Evolutionary conservation across 345 rosid species (phyloP), one percentile per base, ranked within the genome.

Genomic region (Linum trigynum): DNA sequence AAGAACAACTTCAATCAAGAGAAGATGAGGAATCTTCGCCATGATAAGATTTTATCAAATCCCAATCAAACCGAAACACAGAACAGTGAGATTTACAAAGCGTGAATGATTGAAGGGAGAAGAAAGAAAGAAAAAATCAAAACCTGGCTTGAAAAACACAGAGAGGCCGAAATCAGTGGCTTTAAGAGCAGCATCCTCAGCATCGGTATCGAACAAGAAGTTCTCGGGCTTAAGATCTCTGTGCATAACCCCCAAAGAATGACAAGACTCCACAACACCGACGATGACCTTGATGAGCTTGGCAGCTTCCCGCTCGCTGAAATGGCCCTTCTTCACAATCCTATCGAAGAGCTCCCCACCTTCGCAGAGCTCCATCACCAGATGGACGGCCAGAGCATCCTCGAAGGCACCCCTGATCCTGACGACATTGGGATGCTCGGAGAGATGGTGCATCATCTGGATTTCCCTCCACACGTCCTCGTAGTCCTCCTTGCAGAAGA

Each of bases 361-460:
- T 64, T 82, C 86, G 9, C 95, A 87, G 5, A 88, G 77, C 80
- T 88, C 95, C 95, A 88, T 88, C n/a, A 88, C 90, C 57, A 88
- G 63, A 50, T 88, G 96, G 37, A 88, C 90, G 55, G 66, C 75
- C 6, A 35, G 38, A 4, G 67, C 37, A n/a, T 77, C 86, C 76
- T 82, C 96, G 41, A 80, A 88, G 1, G 92, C 76, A 0, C 76
- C 80, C 16, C 75, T 71, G 64, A 89, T 86, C 32, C 86, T 76
- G 57, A 89, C 92, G 68, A 89, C 87, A 75, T 82, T 65, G 2
- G 80, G 80, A 51, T 76, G 81, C 78, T 83, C 96, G 0, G 92
- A 84, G 36, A 89, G 68, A 45, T 89, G 96, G 77, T 89, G 96
- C 90, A 89, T 83, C 78, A 89, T 89, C 82, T 86, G 96, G 77